Percentiles rank a stretch among this genome's conserved stretches.
These are phyloP conservation scores for Pleurotus ostreatus DNA, from an alignment of 768 basidiomycete species.

Conservation along the genomic window DNA sequence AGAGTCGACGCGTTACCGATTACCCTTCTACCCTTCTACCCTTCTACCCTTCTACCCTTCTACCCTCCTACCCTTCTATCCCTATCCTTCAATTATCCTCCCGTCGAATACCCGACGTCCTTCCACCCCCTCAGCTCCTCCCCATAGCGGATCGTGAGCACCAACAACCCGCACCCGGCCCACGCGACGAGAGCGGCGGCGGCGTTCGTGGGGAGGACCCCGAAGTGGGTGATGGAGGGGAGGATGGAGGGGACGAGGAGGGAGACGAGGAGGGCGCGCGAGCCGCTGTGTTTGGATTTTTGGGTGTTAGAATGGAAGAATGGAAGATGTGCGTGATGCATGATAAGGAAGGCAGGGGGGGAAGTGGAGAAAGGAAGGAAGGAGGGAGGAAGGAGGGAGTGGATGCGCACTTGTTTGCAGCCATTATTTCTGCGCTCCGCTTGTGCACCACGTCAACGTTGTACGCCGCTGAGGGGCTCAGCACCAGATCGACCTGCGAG, in stretches of 20 bases:
- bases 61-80: neutral
- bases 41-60: no score
- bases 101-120: conserved; percentile 41
- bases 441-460: conserved; percentile 44
- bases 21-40: no score
- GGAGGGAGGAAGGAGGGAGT: neutral
- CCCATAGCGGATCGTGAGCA: conserved; percentile 43
- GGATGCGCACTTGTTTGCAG: conserved; percentile 30
- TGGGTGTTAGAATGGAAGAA: neutral
- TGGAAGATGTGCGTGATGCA: no score
- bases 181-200: conserved; percentile 34
- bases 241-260: conserved; percentile 30
- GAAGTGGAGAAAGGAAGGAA: neutral
- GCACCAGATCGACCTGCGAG: conserved; percentile 43
- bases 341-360: no score
- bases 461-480: conserved; percentile 44
- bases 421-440: conserved; percentile 46
- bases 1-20: no score
- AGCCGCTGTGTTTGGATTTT: conserved; percentile 15
- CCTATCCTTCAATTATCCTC: neutral
- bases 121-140: conserved; percentile 41
- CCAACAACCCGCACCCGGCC: conserved; percentile 43
- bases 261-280: conserved; percentile 29
- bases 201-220: conserved; percentile 37
- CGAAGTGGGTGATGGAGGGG: conserved; percentile 40